Percentiles rank a stretch among this genome's conserved stretches.
Conservation (phyloP, 768 basidiomycete species). For the Kondoa subrosea region DNA sequence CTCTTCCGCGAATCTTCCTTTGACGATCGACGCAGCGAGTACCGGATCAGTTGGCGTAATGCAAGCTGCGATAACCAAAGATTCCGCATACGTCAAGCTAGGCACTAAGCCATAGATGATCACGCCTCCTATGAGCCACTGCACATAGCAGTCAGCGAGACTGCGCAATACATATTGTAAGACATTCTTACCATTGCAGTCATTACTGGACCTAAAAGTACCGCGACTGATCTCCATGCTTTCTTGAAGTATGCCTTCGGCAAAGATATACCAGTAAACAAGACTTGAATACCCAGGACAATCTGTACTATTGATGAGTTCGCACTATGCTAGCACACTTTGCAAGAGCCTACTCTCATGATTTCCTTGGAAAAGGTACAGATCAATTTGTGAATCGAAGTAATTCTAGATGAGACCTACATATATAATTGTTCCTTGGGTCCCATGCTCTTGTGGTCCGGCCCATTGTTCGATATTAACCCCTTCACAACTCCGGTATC, state of each 20-base stretch:
- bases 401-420: not conserved
- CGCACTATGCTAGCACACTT: no score
- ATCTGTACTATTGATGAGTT: slow-evolving; percentile 22
- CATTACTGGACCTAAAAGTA: slow-evolving; percentile 36
- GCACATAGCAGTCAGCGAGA: no score
- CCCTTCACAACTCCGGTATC: no score
- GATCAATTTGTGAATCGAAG: no score
- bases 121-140: slow-evolving; percentile 32
- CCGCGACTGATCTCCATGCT: slow-evolving; percentile 30
- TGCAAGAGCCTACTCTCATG: no score
- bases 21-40: slow-evolving; percentile 31
- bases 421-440: slow-evolving; percentile 10
- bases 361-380: no score
- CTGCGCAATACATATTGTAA: no score
- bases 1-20: slow-evolving; percentile 30
- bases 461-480: slow-evolving; percentile 33
- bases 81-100: slow-evolving; percentile 32
- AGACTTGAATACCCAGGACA: slow-evolving; percentile 34
- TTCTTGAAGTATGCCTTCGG: slow-evolving; percentile 34
- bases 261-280: slow-evolving; percentile 30
- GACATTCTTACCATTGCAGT: no score
- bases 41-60: slow-evolving; percentile 37
- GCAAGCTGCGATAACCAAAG: slow-evolving; percentile 33
- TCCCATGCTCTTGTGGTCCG: slow-evolving; percentile 18
- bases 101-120: slow-evolving; percentile 34